Evolutionary conservation across 2,329 filamentous ascomycete genomes (phyloP), one percentile per base, ranked within the genome.

Genomic region (Phyllachora maydis): DNA sequence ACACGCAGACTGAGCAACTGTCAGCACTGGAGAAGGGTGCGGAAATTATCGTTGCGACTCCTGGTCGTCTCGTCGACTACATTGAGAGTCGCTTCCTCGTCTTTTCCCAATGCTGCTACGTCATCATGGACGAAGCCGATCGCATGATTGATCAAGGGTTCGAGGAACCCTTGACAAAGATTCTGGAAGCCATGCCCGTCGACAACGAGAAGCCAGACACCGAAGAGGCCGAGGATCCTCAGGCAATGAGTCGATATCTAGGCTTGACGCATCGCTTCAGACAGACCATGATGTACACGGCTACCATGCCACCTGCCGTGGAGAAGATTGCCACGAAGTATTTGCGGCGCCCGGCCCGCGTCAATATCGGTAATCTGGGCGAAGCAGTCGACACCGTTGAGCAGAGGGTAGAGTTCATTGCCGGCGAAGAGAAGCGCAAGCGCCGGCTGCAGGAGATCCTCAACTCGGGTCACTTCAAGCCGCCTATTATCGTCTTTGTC

Each of bases 261-360:
- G 71, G 72, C 25, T 68, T 68, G 11, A 68, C 69, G 34, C 74
- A 82, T 38, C 65, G 76, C 12, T 95, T 95, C 52, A 63, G 88
- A 28, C 85, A 98, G 48, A 98, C 88, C 0, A 98, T 98, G 88
- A 98, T 98, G 88, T 98, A 95, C 66, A 95, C 88, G 33, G 88
- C 88, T 25, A 98, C 88, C 14, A 98, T 98, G 88, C 83, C 88
- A 2, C 54, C 77, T 0, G 68, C 77, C 0, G 78, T 98, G 10
- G 88, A 98, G 45, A 77, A 78, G 31, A 95, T 98, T 32, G 88
- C 88, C n/a, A 75, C 83, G 38, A 92, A 92, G 44, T 98, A 98
- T 42, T 67, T 95, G 10, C 76, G 85, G 1, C 69, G 88, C 8
- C 88, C 88, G 0, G 88, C 88, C 11, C 88, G 83, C 23, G 82